Conservation (phyloP, 2,329 filamentous ascomycete species). For the Sporothrix protearum region DNA sequence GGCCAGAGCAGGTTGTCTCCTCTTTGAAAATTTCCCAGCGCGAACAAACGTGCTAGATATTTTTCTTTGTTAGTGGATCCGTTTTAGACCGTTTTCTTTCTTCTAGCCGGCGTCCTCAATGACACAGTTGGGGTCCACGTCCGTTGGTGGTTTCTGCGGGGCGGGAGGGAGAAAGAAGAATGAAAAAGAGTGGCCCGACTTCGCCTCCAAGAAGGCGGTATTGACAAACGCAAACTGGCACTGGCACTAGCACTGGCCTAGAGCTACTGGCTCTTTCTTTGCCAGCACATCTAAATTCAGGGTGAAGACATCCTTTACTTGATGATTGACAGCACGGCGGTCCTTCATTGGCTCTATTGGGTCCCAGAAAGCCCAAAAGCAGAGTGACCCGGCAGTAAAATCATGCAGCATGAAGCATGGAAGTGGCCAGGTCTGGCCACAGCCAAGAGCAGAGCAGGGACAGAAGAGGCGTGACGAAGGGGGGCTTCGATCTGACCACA, state of each 20-base stretch:
- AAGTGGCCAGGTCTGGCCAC: not conserved
- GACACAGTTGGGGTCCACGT: not conserved
- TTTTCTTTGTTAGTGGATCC: conserved; percentile 34
- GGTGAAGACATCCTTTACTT: not conserved
- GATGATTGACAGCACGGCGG: not conserved
- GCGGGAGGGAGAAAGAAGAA: conserved; percentile 12
- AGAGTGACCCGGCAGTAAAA: not conserved
- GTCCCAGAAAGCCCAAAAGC: not conserved
- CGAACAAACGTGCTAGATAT: conserved; percentile 21
- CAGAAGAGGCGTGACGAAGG: not conserved
- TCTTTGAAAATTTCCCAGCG: conserved; percentile 16
- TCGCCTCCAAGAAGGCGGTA: not conserved
- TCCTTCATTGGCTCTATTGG: not conserved
- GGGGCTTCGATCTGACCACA: not conserved
- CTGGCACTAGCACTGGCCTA: not conserved
- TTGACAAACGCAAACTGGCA: not conserved
- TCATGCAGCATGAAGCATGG: conserved; percentile 1
- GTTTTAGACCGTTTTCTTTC: conserved; percentile 19
- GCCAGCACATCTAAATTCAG: not conserved
- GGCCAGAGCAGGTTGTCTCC: conserved; percentile 7
- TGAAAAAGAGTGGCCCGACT: not conserved
- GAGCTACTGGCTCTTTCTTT: conserved; percentile 9
- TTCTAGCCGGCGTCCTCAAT: not conserved
- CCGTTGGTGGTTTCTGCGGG: conserved; percentile 21
- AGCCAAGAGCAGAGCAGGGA: not conserved